Evolutionary conservation across 2,329 filamentous ascomycete genomes (phyloP), one percentile per base, ranked within the genome.

Genomic region (Ascochyta clinopodiicola): DNA sequence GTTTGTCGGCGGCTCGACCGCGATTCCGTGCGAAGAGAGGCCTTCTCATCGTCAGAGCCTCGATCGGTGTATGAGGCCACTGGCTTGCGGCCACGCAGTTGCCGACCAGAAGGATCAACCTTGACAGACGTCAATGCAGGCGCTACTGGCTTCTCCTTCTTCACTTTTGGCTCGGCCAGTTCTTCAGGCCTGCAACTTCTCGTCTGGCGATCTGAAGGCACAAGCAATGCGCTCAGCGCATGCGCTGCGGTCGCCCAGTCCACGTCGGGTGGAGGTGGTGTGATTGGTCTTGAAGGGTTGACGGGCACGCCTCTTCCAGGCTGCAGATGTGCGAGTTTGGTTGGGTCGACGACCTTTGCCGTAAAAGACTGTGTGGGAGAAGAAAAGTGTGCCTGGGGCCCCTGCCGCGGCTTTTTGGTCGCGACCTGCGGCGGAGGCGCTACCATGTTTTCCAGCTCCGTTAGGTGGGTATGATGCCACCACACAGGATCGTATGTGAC

Each of bases 291-390:
- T 22, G 79, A 72, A 44, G 74, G 73, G 61, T 71, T 70, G 25
- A 72, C 64, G 32, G 76, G 44, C 19, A 61, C 66, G 29, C 63
- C 65, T 24, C 82, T 82, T 2, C 88, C 89, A 34, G 52, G 52
- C n/a, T 56, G 52, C n/a, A 56, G 75, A 60, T 82, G 89, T 37
- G 86, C 83, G 60, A 90, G 79, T 58, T 86, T 89, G 8, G 86
- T 79, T 1, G 88, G 84, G 40, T 89, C 84, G 0, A 90, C 82
- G 10, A 91, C 87, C 75, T 91, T 96, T 22, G 92, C 91, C 1
- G 87, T 86, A 37, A 92, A 98, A 0, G 94, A 90, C 59, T 94
- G 90, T 0, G 94, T 98, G 0, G 93, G 91, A 1, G 92, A 91
- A 2, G 87, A 92, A 75, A 93, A 97, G 1, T 90, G 93, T 1